Conservation (phyloP, 2,329 filamentous ascomycete genomes). For the Fusarium scirpi region DNA sequence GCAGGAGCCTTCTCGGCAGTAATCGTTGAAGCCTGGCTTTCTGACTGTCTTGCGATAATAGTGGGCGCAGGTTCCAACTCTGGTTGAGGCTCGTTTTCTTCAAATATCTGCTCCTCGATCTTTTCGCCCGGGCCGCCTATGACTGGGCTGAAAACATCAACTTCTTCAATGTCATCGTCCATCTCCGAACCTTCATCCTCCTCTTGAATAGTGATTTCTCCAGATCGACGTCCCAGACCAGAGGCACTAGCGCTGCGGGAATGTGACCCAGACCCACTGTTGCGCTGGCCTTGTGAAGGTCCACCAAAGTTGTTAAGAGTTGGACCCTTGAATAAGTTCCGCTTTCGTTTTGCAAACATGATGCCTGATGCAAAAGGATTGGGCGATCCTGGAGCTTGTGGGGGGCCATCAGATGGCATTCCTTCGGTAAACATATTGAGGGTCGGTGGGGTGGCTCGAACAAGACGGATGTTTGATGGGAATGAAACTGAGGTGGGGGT, state of each 20-base stretch:
- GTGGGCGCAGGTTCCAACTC: constrained; percentile 32
- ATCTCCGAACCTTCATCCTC: constrained; percentile 67
- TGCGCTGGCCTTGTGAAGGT: constrained; percentile 52
- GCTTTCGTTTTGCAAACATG: constrained; percentile 84
- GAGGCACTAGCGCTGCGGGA: constrained; percentile 72
- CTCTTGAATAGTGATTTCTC: constrained; percentile 79
- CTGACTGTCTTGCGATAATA: constrained; percentile 30
- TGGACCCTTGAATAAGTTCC: constrained; percentile 85
- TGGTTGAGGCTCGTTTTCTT: constrained; percentile 53
- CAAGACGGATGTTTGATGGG: constrained; percentile 86
- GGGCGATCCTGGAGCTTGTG: constrained; percentile 63
- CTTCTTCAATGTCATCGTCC: constrained; percentile 66
- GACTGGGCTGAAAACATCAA: constrained; percentile 69
- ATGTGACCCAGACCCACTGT: constrained; percentile 55
- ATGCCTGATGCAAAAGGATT: constrained; percentile 73
- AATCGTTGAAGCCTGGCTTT: constrained; percentile 1
- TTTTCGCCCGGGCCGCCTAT: constrained; percentile 58
- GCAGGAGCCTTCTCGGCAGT: constrained; percentile 31
- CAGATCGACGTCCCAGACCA: constrained; percentile 74
- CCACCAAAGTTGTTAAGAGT: constrained; percentile 69
- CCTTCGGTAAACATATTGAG: constrained; percentile 69
- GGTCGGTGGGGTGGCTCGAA: constrained; percentile 69
- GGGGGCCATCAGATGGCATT: constrained; percentile 58
- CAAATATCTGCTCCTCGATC: constrained; percentile 61
- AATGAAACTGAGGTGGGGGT: constrained; percentile 82